Evolutionary conservation across 257 asterid genomes (phyloP), one percentile per base, ranked within the genome.

Genomic region (Jasminum sambac): DNA sequence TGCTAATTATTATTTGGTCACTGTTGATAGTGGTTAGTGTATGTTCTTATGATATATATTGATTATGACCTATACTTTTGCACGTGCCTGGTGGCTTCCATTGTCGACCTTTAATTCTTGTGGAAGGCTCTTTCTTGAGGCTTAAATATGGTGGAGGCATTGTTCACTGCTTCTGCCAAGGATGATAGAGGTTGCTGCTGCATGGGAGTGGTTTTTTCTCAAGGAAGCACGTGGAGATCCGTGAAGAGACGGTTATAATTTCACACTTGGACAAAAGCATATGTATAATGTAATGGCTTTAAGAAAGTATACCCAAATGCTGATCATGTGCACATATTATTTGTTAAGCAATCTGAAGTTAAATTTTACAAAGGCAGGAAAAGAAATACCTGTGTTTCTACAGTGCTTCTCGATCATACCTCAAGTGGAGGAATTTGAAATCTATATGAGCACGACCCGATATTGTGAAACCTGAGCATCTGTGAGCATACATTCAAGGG

Each of bases 31-130:
- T 52, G 14, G 21, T 52, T 52, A n/a, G n/a, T n/a, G n/a, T n/a
- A n/a, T n/a, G n/a, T n/a, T n/a, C n/a, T n/a, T n/a, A n/a, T n/a
- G n/a, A 8, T n/a, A n/a, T n/a, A n/a, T n/a, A n/a, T n/a, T n/a
- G n/a, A n/a, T n/a, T n/a, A n/a, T n/a, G n/a, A n/a, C n/a, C n/a
- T n/a, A n/a, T n/a, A n/a, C n/a, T n/a, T n/a, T n/a, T n/a, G n/a
- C n/a, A n/a, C n/a, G n/a, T 52, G 61, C 61, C 21, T 52, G 34
- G 61, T 30, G 0, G 61, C 61, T 30, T 52, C 61, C 61, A 19
- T 52, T 52, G 61, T 52, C 61, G 61, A 52, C 61, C 61, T 52
- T 25, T 52, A 52, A 52, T n/a, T n/a, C n/a, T n/a, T n/a, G n/a
- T n/a, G n/a, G n/a, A n/a, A n/a, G n/a, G n/a, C n/a, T n/a, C n/a